Evolutionary conservation across 768 basidiomycete genomes (phyloP).

Genomic region (Lepiota subincarnata): DNA sequence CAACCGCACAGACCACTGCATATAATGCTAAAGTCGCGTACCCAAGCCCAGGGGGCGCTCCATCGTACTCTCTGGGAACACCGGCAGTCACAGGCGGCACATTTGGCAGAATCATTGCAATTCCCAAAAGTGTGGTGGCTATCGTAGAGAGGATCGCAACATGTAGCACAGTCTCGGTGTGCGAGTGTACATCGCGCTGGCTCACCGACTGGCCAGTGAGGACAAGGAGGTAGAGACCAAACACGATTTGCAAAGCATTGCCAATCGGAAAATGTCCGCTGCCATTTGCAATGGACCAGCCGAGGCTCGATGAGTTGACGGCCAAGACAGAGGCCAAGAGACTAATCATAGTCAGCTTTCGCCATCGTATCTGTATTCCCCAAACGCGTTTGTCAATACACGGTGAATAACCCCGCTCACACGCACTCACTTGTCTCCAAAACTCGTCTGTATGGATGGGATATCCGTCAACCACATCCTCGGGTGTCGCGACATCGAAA

Average conservation of each 20-base stretch:
- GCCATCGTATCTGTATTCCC: slow-evolving; percentile 46
- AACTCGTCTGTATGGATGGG: slow-evolving; percentile 28
- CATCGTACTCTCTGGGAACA: slow-evolving; percentile 16
- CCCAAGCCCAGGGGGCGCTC: slow-evolving; percentile 39
- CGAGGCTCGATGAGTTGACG: slow-evolving; percentile 51
- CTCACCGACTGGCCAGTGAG: slow-evolving; percentile 51
- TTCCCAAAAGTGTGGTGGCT: slow-evolving; percentile 40
- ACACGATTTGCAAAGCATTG: slow-evolving; percentile 42
- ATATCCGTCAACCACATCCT: slow-evolving; percentile 44
- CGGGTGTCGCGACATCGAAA: slow-evolving; percentile 56
- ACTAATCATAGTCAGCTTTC: slow-evolving; percentile 50
- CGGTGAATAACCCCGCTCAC: no score
- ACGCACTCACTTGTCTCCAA: slow-evolving; percentile 34
- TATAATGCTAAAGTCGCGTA: slow-evolving; percentile 51
- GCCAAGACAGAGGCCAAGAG: slow-evolving; percentile 43
- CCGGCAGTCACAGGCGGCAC: slow-evolving; percentile 26
- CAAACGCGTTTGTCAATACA: not conserved
- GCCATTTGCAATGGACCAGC: slow-evolving; percentile 41
- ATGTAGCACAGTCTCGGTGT: slow-evolving; percentile 55
- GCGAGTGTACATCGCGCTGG: slow-evolving; percentile 33
- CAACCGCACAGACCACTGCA: slow-evolving; percentile 32
- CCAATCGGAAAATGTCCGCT: slow-evolving; percentile 30
- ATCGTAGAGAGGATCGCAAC: slow-evolving; percentile 51
- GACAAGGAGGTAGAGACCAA: slow-evolving; percentile 56
- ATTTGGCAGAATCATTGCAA: slow-evolving; percentile 55